Conservation (phyloP, 148 eudicot genomes). For the Cornus florida region DNA sequence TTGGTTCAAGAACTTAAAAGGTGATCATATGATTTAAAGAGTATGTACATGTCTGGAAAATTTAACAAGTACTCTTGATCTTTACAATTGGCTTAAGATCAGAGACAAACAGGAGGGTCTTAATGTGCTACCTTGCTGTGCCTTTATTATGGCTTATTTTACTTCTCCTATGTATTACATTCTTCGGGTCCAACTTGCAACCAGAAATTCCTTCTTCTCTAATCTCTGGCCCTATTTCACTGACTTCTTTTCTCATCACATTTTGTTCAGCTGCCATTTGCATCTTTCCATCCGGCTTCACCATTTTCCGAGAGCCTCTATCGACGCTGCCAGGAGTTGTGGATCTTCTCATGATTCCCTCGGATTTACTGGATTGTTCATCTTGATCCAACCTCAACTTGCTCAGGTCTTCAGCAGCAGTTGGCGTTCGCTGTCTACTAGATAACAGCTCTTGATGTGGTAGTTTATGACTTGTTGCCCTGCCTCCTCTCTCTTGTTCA, state of each 20-base stretch:
- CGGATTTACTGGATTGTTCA: slow-evolving; percentile 7
- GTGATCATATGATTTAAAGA: neutral
- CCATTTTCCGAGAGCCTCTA: neutral
- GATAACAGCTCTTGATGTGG: slow-evolving; percentile 6
- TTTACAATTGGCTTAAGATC: neutral
- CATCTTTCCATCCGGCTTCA: neutral
- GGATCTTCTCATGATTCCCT: slow-evolving; percentile 1
- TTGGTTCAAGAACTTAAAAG: neutral
- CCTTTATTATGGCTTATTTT: slow-evolving; percentile 12
- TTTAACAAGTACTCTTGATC: neutral
- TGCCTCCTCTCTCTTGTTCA: slow-evolving; percentile 39
- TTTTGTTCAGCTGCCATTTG: neutral
- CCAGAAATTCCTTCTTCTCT: slow-evolving; percentile 19
- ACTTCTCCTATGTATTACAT: slow-evolving; percentile 4
- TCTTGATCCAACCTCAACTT: slow-evolving; percentile 11
- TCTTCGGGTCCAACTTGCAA: slow-evolving; percentile 7
- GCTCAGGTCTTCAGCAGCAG: neutral
- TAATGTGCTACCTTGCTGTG: slow-evolving; percentile 8
- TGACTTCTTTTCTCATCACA: neutral
- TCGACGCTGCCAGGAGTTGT: neutral
- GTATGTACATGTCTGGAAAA: neutral
- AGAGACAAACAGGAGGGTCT: neutral
- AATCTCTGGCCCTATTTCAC: slow-evolving; percentile 1
- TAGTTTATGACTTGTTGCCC: slow-evolving; percentile 7
- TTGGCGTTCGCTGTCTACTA: neutral